phyloP scores from a whole-genome alignment of 2,329 filamentous ascomycete species.

The Colletotrichum falcatum region DNA sequence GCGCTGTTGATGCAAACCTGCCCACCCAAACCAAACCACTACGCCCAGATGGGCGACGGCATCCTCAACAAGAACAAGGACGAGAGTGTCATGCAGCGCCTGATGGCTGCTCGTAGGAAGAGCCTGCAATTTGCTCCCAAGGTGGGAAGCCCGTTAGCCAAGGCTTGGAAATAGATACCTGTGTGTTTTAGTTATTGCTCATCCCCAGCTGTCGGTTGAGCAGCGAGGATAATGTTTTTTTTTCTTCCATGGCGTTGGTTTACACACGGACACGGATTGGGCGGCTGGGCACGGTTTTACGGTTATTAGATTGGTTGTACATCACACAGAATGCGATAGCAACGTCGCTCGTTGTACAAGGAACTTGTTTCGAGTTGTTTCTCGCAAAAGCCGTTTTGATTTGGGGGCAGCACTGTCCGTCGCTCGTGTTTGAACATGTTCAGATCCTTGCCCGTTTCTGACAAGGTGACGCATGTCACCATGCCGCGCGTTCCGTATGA shows the following conservation, averaged over 20 bases:
- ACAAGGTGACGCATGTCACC: conserved; percentile 37
- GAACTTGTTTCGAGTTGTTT: conserved; percentile 6
- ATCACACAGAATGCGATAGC: conserved; percentile 26
- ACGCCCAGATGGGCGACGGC: conserved; percentile 56
- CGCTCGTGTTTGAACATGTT: not conserved
- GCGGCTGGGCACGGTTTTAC: conserved; percentile 21
- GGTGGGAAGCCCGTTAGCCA: conserved; percentile 77
- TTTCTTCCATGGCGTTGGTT: conserved; percentile 28
- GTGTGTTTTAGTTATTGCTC: not conserved
- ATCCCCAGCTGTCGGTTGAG: not conserved
- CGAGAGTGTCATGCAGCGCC: conserved; percentile 67
- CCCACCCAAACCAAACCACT: conserved; percentile 61
- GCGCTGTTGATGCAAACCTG: conserved; percentile 64
- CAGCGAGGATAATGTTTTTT: conserved; percentile 3
- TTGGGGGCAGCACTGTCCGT: not conserved
- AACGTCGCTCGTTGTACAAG: conserved; percentile 12
- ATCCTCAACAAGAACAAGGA: conserved; percentile 65
- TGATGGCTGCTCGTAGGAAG: conserved; percentile 80
- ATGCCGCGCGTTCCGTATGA: conserved; percentile 37
- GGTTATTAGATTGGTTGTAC: conserved; percentile 32
- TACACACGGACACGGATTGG: conserved; percentile 12
- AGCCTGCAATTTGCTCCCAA: conserved; percentile 83
- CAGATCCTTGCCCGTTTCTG: conserved; percentile 28
- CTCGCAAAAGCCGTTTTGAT: not conserved
- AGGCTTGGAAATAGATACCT: conserved; percentile 58